Percentiles rank a stretch among this genome's conserved stretches.
Conservation (phyloP, 116 monocot genomes). For the Posidonia oceanica region DNA sequence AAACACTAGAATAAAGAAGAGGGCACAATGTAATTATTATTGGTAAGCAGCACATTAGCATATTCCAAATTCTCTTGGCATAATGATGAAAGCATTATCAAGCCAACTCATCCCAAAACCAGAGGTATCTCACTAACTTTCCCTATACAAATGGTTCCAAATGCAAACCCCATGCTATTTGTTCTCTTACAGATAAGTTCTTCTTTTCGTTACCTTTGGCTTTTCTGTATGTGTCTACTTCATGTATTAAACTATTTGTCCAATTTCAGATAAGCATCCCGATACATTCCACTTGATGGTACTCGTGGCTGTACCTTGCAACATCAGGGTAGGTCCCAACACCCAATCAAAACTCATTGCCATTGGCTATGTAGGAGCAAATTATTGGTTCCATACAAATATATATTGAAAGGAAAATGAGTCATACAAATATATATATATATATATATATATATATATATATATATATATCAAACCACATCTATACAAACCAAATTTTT, state of each 20-base stretch:
- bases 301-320: background rate
- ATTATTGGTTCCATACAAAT: background rate
- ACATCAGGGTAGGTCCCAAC: constrained; percentile 2
- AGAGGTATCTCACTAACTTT: too few species aligned
- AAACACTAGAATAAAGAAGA: too few species aligned
- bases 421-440: too few species aligned
- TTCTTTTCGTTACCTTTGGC: background rate
- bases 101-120: too few species aligned
- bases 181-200: background rate
- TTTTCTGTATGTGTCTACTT: background rate
- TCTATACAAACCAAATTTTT: too few species aligned
- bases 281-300: background rate
- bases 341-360: background rate
- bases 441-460: too few species aligned
- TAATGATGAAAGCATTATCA: too few species aligned
- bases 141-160: background rate
- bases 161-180: background rate
- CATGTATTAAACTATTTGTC: background rate
- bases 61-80: too few species aligned
- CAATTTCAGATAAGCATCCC: constrained; percentile 1
- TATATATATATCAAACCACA: too few species aligned
- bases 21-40: too few species aligned
- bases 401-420: too few species aligned
- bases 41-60: too few species aligned
- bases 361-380: background rate